Evolutionary conservation across 768 basidiomycete genomes (phyloP).

Genomic region (Holtermanniella nyarrowii): DNA sequence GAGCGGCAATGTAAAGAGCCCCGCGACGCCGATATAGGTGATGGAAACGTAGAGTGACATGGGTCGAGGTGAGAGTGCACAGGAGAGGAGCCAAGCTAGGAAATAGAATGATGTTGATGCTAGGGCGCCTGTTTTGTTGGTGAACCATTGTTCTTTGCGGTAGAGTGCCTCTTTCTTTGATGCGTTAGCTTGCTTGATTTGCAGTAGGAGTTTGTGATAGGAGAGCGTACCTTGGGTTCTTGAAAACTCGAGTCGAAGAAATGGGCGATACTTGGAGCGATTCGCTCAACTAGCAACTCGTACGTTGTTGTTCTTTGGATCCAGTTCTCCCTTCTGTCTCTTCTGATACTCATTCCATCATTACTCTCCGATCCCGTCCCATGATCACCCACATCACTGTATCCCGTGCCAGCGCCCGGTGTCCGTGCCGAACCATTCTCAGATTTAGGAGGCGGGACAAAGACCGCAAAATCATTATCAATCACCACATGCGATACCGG

Average conservation of each 20-base stretch:
- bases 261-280: conserved; percentile 28
- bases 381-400: not conserved
- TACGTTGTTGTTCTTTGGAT: conserved; percentile 18
- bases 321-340: conserved; percentile 12
- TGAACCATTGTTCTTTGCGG: conserved; percentile 30
- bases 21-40: conserved; percentile 24
- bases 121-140: conserved; percentile 23
- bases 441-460: conserved; percentile 27
- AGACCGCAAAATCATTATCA: conserved; percentile 34
- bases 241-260: conserved; percentile 36
- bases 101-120: conserved; percentile 26
- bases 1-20: conserved; percentile 30
- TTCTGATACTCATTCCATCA: conserved; percentile 2
- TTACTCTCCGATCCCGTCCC: not conserved
- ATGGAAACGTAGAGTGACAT: conserved; percentile 12
- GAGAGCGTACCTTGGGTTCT: conserved; percentile 9
- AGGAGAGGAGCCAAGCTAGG: conserved; percentile 32
- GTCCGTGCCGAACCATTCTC: conserved; percentile 29
- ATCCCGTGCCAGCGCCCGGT: conserved; percentile 5
- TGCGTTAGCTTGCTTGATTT: not conserved
- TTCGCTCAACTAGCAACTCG: conserved; percentile 24
- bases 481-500: conserved; percentile 34
- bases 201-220: conserved; percentile 1
- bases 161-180: too few relatives aligned
- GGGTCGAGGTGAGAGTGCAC: conserved; percentile 17